These are phyloP conservation scores for Kewa caespitosa DNA, from an alignment of 179 eudicot species.

Conservation along the genomic window DNA sequence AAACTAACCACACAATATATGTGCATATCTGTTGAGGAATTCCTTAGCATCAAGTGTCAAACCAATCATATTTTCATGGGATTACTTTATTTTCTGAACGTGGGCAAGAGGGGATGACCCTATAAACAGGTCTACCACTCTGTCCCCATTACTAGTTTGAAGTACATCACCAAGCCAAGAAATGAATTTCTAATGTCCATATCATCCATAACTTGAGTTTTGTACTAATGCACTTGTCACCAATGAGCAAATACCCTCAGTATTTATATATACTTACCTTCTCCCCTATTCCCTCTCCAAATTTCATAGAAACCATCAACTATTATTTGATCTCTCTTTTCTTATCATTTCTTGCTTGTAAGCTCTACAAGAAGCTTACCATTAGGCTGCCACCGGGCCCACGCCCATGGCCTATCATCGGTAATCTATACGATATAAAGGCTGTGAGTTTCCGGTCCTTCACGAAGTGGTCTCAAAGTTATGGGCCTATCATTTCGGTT, in stretches of 20 bases:
- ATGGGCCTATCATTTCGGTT: conserved; percentile 39
- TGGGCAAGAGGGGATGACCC: not conserved
- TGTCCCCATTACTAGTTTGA: conserved; percentile 25
- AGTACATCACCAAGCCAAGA: not conserved
- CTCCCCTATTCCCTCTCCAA: not conserved
- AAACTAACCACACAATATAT: not conserved
- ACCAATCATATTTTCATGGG: not conserved
- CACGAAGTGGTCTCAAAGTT: conserved; percentile 19
- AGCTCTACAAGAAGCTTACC: conserved; percentile 28
- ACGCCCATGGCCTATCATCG: conserved; percentile 31
- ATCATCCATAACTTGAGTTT: too few species aligned
- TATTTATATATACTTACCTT: not conserved
- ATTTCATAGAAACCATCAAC: conserved; percentile 21
- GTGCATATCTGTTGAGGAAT: not conserved
- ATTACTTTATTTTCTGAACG: not conserved
- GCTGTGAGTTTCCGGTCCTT: conserved; percentile 23
- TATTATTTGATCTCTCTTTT: conserved; percentile 27
- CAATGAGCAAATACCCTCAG: conserved; percentile 8
- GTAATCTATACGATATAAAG: conserved; percentile 23
- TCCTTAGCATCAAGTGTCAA: too few species aligned
- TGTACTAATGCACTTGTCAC: too few species aligned
- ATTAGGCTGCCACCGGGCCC: conserved; percentile 46
- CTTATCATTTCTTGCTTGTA: conserved; percentile 23
- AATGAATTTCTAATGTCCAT: not conserved
- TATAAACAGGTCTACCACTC: conserved; percentile 31